A percentile compares a stretch with the other conserved stretches of the same genome.
These are phyloP conservation scores for Starmerella vitae DNA, from an alignment of 805 yeast species.

Conservation along the genomic window DNA sequence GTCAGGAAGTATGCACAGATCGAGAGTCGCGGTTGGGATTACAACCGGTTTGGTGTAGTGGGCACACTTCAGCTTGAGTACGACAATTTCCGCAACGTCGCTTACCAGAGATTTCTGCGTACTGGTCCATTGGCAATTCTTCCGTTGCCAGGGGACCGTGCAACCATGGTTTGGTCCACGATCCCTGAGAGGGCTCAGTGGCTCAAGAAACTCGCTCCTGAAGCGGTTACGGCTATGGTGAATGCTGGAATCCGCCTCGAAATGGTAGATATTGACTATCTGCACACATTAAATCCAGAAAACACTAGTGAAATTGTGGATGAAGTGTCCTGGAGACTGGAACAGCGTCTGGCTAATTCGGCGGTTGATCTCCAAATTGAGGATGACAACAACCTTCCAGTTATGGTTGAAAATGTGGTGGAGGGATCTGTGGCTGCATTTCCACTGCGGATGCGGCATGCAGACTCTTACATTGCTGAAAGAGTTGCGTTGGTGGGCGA, in stretches of 20 bases:
- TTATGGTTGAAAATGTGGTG: slow-evolving; percentile 45
- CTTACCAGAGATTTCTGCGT: slow-evolving; percentile 85
- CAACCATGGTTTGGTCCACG: slow-evolving; percentile 91
- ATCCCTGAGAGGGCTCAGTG: slow-evolving; percentile 59
- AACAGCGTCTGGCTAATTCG: slow-evolving; percentile 27
- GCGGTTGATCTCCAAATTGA: slow-evolving; percentile 37
- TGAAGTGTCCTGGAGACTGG: slow-evolving; percentile 63
- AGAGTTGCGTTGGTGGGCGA: slow-evolving; percentile 92
- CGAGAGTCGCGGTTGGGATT: slow-evolving; percentile 83
- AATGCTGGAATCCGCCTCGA: slow-evolving; percentile 80
- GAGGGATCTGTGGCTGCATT: slow-evolving; percentile 66
- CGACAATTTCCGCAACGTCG: slow-evolving; percentile 57
- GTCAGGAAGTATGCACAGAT: slow-evolving; percentile 72
- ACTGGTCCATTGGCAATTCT: slow-evolving; percentile 88
- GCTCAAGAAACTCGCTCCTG: slow-evolving; percentile 44
- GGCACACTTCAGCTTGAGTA: slow-evolving; percentile 68
- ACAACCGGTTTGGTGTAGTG: slow-evolving; percentile 81
- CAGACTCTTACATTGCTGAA: slow-evolving; percentile 73
- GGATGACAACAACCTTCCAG: slow-evolving; percentile 62
- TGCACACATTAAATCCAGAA: slow-evolving; percentile 34
- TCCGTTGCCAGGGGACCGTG: slow-evolving; percentile 74
- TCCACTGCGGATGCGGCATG: slow-evolving; percentile 79
- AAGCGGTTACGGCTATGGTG: slow-evolving; percentile 51
- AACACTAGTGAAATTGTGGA: slow-evolving; percentile 38
- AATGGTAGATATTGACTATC: slow-evolving; percentile 59